Base-by-base conservation (phyloP, 306 rosid genomes). In the Phaseolus lunatus region DNA sequence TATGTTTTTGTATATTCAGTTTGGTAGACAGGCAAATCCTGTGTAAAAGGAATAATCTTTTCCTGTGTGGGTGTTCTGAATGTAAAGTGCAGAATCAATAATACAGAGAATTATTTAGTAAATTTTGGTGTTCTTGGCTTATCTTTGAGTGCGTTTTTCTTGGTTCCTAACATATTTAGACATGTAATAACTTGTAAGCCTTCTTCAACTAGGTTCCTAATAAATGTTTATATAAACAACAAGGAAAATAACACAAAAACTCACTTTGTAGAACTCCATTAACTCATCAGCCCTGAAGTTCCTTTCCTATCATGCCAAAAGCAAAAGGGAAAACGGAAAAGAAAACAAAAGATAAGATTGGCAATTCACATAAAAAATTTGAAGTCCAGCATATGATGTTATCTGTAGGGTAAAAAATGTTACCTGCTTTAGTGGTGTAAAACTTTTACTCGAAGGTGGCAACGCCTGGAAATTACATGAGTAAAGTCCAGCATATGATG, bases 351-450 rank as follows among this genome's bases (percentile, higher is more conserved):
- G 23, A 75, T 80, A 37, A 80, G 59, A 15, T 41, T 58, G 49
- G 48, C 43, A 53, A 20, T 68, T 58, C 29, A 78, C 29, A 27
- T 37, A 23, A 73, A 74, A 80, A 18, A 58, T 29, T 68, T 19
- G 53, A 37, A 29, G 56, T 58, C 5, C 56, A n/a, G n/a, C 43
- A 29, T 65, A 41, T 80, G 15, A 11, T 84, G 27, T 47, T 57
- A 72, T 39, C 72, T 31, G 64, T 11, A 29, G 69, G 26, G 63
- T 3, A 67, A 23, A 15, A 56, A 52, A 79, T 26, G 14, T 23
- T 82, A 95, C 97, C 98, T 95, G 97, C 83, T 95, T 89, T 47
- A 94, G 84, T 22, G 98, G 98, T 1, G 80, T 89, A 82, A 94
- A 94, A 72, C 73, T 85, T 85, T 92, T 92, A 65, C 86, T 85